Evolutionary conservation across 192 early-diverging fungal species (phyloP).

Genomic region (Chytriomyces sp.): DNA sequence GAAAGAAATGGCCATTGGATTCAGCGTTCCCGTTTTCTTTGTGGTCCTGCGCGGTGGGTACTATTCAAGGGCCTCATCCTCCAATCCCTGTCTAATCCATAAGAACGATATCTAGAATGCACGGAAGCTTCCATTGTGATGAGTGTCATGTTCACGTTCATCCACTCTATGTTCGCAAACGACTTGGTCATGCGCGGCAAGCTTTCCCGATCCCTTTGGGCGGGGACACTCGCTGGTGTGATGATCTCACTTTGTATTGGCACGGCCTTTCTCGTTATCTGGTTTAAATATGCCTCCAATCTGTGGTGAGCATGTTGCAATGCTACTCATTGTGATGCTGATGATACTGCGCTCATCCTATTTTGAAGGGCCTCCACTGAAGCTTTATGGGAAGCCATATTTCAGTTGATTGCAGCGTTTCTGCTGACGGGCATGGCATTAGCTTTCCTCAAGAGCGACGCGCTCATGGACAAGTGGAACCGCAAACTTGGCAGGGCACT

Average conservation of each 20-base stretch:
- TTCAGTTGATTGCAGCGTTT: conserved; percentile 67
- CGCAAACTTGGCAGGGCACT: conserved; percentile 45
- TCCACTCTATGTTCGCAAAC: conserved; percentile 26
- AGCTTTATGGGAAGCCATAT: conserved; percentile 75
- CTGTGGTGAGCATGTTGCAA: conserved; percentile 47
- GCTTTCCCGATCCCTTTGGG: conserved; percentile 59
- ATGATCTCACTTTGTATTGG: conserved; percentile 71
- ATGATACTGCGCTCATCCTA: no score
- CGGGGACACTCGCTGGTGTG: conserved; percentile 72
- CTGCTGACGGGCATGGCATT: conserved; percentile 76
- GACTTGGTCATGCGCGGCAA: background rate
- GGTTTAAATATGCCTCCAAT: conserved; percentile 58
- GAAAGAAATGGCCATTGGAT: conserved; percentile 1
- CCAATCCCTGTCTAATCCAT: no score
- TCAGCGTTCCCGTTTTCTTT: conserved; percentile 6
- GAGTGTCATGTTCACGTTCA: conserved; percentile 79
- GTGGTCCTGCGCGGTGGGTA: conserved; percentile 11
- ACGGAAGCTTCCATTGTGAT: conserved; percentile 87
- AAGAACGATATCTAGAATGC: conserved; percentile 10
- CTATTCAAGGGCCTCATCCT: no score
- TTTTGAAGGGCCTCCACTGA: conserved; percentile 41
- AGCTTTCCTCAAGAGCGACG: conserved; percentile 68
- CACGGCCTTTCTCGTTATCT: conserved; percentile 75
- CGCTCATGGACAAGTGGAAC: conserved; percentile 77
- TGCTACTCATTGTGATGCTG: no score